Percentiles rank a stretch among this genome's conserved stretches.
phyloP scores from a whole-genome alignment of 495 filamentous ascomycete species.

The Talaromyces adpressus region DNA sequence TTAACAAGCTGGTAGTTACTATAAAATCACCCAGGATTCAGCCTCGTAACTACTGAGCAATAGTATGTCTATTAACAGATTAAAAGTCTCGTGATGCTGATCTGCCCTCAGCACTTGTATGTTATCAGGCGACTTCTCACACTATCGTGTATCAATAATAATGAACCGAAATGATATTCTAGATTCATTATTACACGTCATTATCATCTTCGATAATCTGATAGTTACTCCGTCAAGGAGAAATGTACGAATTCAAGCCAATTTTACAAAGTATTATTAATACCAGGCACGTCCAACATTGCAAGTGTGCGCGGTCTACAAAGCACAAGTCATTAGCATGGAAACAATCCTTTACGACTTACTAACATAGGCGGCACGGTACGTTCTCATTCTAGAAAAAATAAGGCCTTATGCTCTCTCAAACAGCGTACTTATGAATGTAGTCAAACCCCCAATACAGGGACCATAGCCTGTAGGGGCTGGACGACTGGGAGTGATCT shows the following conservation, averaged over 20 bases:
- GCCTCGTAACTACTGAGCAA: not conserved
- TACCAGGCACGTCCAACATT: not conserved
- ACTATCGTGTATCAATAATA: too few species aligned
- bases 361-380: not conserved
- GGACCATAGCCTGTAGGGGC: not conserved
- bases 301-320: too few species aligned
- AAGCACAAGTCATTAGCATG: not conserved
- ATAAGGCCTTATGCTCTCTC: not conserved
- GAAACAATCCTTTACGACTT: not conserved
- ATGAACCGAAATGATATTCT: too few species aligned
- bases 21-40: not conserved
- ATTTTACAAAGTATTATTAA: not conserved
- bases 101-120: not conserved
- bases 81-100: not conserved
- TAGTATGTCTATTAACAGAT: not conserved
- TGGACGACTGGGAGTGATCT: not conserved
- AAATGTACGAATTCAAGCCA: not conserved
- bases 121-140: not conserved
- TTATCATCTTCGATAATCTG: not conserved
- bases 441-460: not conserved
- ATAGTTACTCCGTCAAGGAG: not conserved
- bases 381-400: not conserved
- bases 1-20: not conserved
- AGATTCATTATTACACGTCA: not conserved
- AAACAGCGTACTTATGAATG: not conserved